phyloP scores from a whole-genome alignment of 129 eudicot genomes.

The Erigeron canadensis region DNA sequence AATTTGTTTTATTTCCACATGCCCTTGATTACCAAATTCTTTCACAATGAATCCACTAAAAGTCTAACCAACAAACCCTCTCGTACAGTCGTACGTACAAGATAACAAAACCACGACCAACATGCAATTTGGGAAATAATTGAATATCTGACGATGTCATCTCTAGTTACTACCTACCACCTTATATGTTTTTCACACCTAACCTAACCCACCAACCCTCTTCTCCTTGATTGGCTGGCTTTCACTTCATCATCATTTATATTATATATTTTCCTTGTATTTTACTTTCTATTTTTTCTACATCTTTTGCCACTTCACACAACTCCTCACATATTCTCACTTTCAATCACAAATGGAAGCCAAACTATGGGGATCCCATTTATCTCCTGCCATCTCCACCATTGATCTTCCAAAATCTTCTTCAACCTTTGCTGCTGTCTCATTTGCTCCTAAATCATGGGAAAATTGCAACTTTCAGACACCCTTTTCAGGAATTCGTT shows the following conservation, averaged over 20 bases:
- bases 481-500: conserved; percentile 7
- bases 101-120: too few relatives aligned
- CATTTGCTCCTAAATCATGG: conserved; percentile 23
- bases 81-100: too few relatives aligned
- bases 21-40: too few relatives aligned
- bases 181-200: neutral
- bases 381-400: conserved; percentile 24
- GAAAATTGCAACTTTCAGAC: conserved; percentile 29
- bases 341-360: conserved; percentile 51
- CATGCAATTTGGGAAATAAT: neutral
- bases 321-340: neutral
- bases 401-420: conserved; percentile 11
- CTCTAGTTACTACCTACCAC: conserved; percentile 17
- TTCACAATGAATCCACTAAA: too few relatives aligned
- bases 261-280: neutral
- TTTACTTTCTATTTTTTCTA: conserved; percentile 1
- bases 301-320: neutral
- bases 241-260: too few relatives aligned
- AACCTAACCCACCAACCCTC: conserved; percentile 30
- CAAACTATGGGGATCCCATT: conserved; percentile 37
- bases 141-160: neutral
- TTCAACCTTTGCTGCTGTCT: conserved; percentile 25
- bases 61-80: too few relatives aligned
- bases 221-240: conserved; percentile 9
- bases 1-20: too few relatives aligned